phyloP scores from a whole-genome alignment of 305 asterid species.

The Solanum aculeatissimum region DNA sequence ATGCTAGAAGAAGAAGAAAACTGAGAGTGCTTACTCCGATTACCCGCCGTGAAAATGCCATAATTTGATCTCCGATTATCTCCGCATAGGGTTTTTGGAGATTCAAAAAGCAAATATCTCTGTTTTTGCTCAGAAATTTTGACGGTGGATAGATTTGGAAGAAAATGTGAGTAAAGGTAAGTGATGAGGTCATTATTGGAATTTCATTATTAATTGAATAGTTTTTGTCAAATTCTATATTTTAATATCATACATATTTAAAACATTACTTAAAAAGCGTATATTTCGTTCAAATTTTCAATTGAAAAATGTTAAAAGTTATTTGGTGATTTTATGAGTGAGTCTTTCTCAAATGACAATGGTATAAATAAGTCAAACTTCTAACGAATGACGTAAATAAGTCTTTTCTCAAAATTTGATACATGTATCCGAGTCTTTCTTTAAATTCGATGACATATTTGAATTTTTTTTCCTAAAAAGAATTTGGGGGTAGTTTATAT shows the following conservation, averaged over 20 bases:
- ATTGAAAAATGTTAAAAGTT: no score
- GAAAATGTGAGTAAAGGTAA: background rate
- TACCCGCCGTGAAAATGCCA: background rate
- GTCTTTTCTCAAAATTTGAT: no score
- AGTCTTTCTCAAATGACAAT: no score
- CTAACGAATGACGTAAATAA: no score
- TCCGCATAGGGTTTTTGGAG: background rate
- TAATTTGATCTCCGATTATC: background rate
- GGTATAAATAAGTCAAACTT: no score
- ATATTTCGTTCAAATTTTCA: no score
- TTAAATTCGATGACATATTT: no score
- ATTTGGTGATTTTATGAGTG: no score
- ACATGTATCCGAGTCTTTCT: no score
- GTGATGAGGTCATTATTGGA: background rate
- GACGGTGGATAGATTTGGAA: background rate
- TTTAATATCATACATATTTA: background rate
- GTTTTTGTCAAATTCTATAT: background rate
- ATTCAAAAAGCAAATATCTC: background rate
- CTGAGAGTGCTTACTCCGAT: slow-evolving; percentile 2
- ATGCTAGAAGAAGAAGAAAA: background rate
- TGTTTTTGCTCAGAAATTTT: background rate
- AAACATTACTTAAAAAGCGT: no score
- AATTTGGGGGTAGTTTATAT: no score
- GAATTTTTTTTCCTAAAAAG: no score
- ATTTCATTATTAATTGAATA: background rate